Conservation (phyloP, 106 monocot genomes). For the Dendrobium officinale region DNA sequence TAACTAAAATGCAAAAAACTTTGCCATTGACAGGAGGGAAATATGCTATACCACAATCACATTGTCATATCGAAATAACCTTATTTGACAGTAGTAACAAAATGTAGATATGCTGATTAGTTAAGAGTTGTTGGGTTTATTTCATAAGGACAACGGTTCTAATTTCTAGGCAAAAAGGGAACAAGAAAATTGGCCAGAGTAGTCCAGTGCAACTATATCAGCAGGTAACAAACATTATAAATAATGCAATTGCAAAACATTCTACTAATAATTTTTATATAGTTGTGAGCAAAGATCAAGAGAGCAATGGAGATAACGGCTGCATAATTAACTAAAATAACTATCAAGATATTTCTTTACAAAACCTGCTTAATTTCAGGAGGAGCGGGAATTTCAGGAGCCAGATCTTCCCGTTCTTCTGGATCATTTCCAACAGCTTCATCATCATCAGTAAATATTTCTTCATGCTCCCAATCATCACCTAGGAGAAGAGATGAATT, state of each 20-base stretch:
- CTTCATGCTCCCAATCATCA: slow-evolving; percentile 99
- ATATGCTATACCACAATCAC: background rate
- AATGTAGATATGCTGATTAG: background rate
- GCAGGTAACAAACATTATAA: background rate
- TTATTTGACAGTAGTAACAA: background rate
- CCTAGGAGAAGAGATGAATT: slow-evolving; percentile 32
- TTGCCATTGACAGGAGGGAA: background rate
- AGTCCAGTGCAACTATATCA: background rate
- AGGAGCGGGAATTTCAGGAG: slow-evolving; percentile 95
- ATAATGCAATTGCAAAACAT: background rate
- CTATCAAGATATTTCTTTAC: background rate
- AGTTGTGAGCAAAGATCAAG: background rate
- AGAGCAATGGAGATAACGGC: background rate
- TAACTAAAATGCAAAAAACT: background rate
- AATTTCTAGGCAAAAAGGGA: background rate
- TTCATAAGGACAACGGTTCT: background rate
- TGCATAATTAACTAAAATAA: background rate
- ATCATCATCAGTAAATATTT: slow-evolving; percentile 99
- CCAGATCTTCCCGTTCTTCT: slow-evolving; percentile 86
- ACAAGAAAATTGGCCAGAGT: background rate
- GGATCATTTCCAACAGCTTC: slow-evolving; percentile 98
- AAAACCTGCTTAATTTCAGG: slow-evolving; percentile 94
- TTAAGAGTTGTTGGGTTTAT: background rate
- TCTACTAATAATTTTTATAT: background rate
- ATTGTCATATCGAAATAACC: background rate